These are phyloP conservation scores for Striga asiatica DNA, from an alignment of 257 asterid species.

Conservation along the genomic window DNA sequence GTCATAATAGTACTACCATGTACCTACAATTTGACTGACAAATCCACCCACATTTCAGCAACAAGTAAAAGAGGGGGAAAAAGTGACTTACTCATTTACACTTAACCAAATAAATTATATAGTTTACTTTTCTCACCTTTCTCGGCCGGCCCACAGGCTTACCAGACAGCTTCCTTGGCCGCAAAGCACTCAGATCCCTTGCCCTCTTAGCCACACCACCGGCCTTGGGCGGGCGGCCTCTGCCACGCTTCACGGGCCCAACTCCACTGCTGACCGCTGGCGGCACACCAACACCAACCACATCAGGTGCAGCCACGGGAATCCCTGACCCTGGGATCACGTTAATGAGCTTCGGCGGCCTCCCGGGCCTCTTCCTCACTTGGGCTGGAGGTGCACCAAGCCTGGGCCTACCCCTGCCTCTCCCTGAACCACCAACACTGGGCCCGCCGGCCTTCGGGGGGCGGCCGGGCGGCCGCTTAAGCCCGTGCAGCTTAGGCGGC, in stretches of 20 bases:
- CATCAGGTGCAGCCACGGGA: constrained; percentile 9
- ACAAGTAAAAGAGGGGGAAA: background rate
- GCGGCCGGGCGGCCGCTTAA: constrained; percentile 29
- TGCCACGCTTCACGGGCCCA: constrained; percentile 38
- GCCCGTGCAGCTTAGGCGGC: no score
- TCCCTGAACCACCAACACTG: no score
- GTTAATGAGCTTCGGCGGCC: constrained; percentile 38
- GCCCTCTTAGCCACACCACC: constrained; percentile 25
- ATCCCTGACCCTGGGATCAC: constrained; percentile 20
- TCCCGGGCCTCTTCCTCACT: constrained; percentile 26
- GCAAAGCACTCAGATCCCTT: constrained; percentile 4
- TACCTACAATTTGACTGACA: background rate
- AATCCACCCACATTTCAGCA: background rate
- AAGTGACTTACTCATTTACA: no score
- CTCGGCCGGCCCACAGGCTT: constrained; percentile 73
- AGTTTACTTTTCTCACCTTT: constrained; percentile 38
- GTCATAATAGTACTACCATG: background rate
- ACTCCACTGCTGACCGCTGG: constrained; percentile 19
- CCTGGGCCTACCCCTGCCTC: no score
- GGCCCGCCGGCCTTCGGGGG: constrained; percentile 25
- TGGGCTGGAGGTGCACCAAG: background rate
- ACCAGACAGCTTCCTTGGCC: constrained; percentile 42
- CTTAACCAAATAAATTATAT: no score
- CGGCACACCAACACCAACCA: constrained; percentile 14
- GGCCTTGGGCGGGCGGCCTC: constrained; percentile 59